These are phyloP conservation scores for Rutstroemia sydowiana DNA, from an alignment of 2,329 filamentous ascomycete genomes.

Conservation along the genomic window DNA sequence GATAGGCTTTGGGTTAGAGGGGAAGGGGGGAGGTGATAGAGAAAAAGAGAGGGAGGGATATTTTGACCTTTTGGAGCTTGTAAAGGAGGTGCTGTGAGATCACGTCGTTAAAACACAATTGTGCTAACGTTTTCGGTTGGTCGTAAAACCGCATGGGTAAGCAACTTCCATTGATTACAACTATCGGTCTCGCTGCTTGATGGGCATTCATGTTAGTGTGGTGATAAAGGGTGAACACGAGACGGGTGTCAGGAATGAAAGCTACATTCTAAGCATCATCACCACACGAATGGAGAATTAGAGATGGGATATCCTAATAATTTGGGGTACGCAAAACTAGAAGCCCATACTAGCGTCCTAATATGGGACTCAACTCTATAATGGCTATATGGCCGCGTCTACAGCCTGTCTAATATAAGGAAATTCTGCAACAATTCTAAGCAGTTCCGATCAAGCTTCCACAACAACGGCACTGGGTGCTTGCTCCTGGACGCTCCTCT, in stretches of 20 bases:
- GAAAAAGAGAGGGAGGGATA: slow-evolving; percentile 48
- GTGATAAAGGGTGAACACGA: not conserved
- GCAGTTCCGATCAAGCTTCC: slow-evolving; percentile 11
- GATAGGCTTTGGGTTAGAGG: slow-evolving; percentile 53
- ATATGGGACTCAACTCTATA: not conserved
- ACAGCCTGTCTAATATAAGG: not conserved
- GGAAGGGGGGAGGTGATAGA: slow-evolving; percentile 49
- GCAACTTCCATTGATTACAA: too few species aligned
- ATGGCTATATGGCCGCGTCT: not conserved
- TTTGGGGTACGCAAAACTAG: not conserved
- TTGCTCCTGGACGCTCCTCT: slow-evolving; percentile 12
- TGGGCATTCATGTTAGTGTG: too few species aligned
- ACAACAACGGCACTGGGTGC: slow-evolving; percentile 25
- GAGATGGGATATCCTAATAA: not conserved
- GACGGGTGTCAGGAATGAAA: not conserved
- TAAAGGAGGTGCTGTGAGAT: slow-evolving; percentile 42
- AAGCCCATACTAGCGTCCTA: not conserved
- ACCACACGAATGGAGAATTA: not conserved
- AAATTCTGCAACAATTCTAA: not conserved
- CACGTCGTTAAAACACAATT: not conserved
- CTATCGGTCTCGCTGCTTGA: too few species aligned
- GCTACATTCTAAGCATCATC: not conserved
- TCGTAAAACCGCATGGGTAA: not conserved
- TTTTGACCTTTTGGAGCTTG: slow-evolving; percentile 58
- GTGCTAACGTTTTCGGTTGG: too few species aligned